Base-by-base conservation (phyloP, 768 basidiomycete genomes). In the Albatrellus ellisii region DNA sequence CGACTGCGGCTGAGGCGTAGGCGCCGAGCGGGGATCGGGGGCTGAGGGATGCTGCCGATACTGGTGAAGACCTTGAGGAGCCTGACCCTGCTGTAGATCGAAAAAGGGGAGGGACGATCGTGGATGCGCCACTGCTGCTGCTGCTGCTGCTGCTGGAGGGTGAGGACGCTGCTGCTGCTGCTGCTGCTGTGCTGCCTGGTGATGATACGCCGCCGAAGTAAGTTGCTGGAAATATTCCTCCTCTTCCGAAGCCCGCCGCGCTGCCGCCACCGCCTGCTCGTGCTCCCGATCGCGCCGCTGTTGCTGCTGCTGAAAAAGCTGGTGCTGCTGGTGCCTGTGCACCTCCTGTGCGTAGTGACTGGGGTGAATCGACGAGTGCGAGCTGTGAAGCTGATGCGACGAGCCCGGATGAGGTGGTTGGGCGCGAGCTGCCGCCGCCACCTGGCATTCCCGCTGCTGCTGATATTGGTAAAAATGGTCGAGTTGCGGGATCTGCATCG, bases 291-390 rank as follows among this genome's bases (percentile, higher is more conserved):
- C 46, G 49, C 42, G 47, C 32, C 39, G 46, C 45, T 40, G 50
- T 37, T 57, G 56, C 33, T 36, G 46, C 33, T 42, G 48, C 50
- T 51, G 55, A 50, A 46, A 57, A 49, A 22, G 51, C 53, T 48
- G 50, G 42, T 46, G 57, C 51, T 57, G 57, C 59, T 52, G 62
- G 54, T 33, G 59, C 52, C 47, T 59, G 26, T 61, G 63, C 50
- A 70, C 65, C 46, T 66, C 67, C 63, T 64, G 67, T 51, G 68
- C 67, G 62, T 73, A 73, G 39, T 58, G 57, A 22, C 52, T 31
- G 28, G 43, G 46, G 8, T 36, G 45, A 58, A 62, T 75, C 73
- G 65, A 66, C 62, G 68, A 74, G 65, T 48, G 56, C 59, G 57
- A 60, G 59, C 45, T 57, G 58, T 25, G 52, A 36, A 36, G 55